Conservation (phyloP, 352 stramenopile genomes). For the Phytopythium litorale region DNA sequence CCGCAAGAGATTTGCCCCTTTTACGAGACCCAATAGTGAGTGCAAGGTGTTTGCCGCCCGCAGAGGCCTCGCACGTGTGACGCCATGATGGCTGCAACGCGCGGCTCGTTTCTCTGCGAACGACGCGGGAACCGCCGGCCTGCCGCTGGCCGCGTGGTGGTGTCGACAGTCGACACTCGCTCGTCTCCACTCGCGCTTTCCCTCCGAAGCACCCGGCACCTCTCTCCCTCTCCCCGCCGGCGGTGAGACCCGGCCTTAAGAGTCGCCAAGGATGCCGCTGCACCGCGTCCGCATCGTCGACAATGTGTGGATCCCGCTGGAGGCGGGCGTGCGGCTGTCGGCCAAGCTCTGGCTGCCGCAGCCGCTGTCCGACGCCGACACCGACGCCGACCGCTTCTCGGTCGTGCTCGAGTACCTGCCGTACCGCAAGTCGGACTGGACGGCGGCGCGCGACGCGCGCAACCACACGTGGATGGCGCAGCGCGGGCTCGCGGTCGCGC, state of each 20-base stretch:
- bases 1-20: not conserved
- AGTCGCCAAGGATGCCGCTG: not conserved
- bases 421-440: slow-evolving; percentile 52
- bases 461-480: slow-evolving; percentile 51
- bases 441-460: slow-evolving; percentile 28
- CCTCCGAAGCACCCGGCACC: not conserved
- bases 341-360: slow-evolving; percentile 35
- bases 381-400: slow-evolving; percentile 12
- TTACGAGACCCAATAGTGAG: too few species aligned
- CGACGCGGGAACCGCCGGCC: not conserved
- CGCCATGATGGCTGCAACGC: not conserved
- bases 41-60: too few species aligned
- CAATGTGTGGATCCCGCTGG: slow-evolving; percentile 40
- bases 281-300: slow-evolving; percentile 22
- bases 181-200: not conserved
- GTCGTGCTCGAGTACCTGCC: slow-evolving; percentile 54
- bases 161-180: not conserved
- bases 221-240: not conserved
- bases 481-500: slow-evolving; percentile 36
- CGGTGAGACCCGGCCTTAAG: not conserved
- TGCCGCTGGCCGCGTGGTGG: not conserved
- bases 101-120: not conserved
- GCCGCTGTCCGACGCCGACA: not conserved
- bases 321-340: slow-evolving; percentile 19
- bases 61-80: too few species aligned